Conservation (phyloP, 2,329 filamentous ascomycete species). For the Aspergillus luchuensis region DNA sequence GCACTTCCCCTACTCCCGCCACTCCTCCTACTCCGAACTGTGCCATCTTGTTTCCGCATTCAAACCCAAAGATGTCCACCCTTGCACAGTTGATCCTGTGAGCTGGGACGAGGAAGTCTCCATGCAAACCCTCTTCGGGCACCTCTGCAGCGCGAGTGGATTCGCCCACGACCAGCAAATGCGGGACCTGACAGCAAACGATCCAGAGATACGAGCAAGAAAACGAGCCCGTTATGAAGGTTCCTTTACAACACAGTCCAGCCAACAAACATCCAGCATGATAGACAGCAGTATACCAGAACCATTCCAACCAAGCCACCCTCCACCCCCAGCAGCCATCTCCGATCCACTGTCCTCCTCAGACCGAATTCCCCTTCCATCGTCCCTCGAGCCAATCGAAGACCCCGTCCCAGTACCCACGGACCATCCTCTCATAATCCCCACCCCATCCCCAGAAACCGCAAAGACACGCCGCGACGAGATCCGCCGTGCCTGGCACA, state of each 20-base stretch:
- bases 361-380: constrained; percentile 4
- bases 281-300: neutral
- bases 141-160: constrained; percentile 60
- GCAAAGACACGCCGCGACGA: constrained; percentile 25
- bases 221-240: constrained; percentile 25
- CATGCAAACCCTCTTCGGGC: constrained; percentile 71
- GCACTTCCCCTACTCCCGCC: constrained; percentile 82
- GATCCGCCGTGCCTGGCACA: constrained; percentile 29
- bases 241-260: constrained; percentile 23
- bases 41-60: constrained; percentile 69
- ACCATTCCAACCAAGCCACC: neutral
- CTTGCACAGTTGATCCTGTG: constrained; percentile 70
- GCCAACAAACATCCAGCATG: constrained; percentile 21
- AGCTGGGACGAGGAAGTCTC: constrained; percentile 66
- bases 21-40: constrained; percentile 82
- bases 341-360: constrained; percentile 5
- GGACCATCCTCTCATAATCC: constrained; percentile 10
- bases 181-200: constrained; percentile 39
- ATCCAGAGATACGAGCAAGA: constrained; percentile 21
- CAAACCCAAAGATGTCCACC: constrained; percentile 74
- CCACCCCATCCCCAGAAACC: constrained; percentile 6
- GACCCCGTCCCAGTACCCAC: neutral
- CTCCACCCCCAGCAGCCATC: neutral
- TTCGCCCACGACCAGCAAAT: constrained; percentile 71
- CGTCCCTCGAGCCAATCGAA: constrained; percentile 15